Base-by-base conservation (phyloP, 2,329 filamentous ascomycete species). In the Paradendryphiella salina region DNA sequence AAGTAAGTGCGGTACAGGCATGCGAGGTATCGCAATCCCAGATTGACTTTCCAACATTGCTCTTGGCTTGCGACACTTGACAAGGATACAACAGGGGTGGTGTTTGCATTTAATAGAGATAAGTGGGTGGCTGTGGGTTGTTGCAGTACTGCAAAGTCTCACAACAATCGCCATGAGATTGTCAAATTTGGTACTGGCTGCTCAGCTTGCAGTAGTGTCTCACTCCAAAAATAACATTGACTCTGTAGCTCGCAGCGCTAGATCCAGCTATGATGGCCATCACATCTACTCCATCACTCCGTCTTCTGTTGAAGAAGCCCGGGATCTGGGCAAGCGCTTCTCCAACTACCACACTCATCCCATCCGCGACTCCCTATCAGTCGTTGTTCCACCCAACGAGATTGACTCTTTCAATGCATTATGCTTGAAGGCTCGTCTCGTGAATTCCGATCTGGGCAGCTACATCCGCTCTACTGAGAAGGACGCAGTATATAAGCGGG, bases 371-470 rank as follows among this genome's bases (percentile, higher is more conserved):
- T 53, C 52, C 7, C 39, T 65, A 9, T 65, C 60, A 8, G 50
- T 79, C 36, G 72, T 73, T 9, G 65, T 79, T 33, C 65, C 76
- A 10, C 72, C 73, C 14, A 63, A 71, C 3, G 69, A 76, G 26
- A 46, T 77, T 9, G 50, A 60, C 0, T 63, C 66, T 3, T 79
- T 79, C 49, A 53, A 75, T 40, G 60, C 64, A 7, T 59, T 74
- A 7, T 68, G 65, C 3, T 60, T 77, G 35, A 63, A 70, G n/a
- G 59, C 59, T 5, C 65, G 71, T 33, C 58, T 75, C 10, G 73
- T 80, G 67, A 76, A 79, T 52, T 67, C 72, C 11, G 70, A 80
- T 56, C 64, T 80, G 20, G 77, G 76, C 18, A 62, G 62, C 7
- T 72, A 74, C 8, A 80, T 80, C 53, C 63, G 65, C 4, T 43